Conservation (phyloP, 768 basidiomycete genomes). For the Kwoniella dejecticola region DNA sequence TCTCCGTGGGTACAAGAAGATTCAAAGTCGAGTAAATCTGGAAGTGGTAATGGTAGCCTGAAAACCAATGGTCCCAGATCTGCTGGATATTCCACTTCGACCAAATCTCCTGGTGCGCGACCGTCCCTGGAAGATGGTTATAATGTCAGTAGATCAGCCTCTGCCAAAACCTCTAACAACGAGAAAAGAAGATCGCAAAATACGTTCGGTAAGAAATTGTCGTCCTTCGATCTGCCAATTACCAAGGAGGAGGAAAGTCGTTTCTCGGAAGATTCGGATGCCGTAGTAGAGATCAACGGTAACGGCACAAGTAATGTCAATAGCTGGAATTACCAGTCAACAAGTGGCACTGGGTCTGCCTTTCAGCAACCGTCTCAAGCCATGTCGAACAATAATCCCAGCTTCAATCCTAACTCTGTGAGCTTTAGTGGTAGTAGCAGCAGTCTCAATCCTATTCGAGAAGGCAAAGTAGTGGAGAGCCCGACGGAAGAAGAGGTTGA, state of each 20-base stretch:
- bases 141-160: background rate
- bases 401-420: no score
- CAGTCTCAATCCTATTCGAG: background rate
- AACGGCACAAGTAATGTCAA: background rate
- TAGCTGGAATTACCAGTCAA: background rate
- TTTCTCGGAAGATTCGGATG: background rate
- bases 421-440: no score
- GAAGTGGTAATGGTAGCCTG: background rate
- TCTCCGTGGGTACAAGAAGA: conserved; percentile 2
- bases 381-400: no score
- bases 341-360: background rate
- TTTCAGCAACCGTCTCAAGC: no score
- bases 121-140: background rate
- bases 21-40: background rate
- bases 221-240: background rate
- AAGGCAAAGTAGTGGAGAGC: background rate
- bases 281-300: background rate
- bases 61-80: background rate
- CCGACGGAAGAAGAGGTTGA: conserved; percentile 9
- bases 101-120: background rate
- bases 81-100: conserved; percentile 5
- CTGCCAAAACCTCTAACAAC: background rate
- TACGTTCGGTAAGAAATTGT: conserved; percentile 5
- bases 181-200: conserved; percentile 1
- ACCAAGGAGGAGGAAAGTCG: background rate